Evolutionary conservation across 2,329 filamentous ascomycete species (phyloP).

Genomic region (Aspergillus fumigatiaffinis): DNA sequence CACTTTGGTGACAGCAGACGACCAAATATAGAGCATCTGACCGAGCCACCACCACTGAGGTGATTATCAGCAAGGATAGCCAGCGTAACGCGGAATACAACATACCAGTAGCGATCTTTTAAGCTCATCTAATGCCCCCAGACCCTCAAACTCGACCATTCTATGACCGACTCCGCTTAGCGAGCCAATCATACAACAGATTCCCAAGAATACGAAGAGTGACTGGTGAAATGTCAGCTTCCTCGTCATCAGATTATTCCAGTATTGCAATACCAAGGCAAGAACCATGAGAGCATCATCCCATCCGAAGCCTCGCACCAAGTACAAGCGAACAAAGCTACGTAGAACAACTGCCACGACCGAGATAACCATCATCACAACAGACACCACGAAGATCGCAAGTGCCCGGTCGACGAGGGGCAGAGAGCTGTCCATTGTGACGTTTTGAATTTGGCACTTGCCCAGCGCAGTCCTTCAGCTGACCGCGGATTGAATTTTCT

Average conservation of each 20-base stretch:
- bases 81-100: background rate
- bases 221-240: slow-evolving; percentile 1
- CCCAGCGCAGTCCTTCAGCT: background rate
- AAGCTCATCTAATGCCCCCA: background rate
- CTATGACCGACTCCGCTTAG: slow-evolving; percentile 5
- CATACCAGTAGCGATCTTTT: slow-evolving; percentile 5
- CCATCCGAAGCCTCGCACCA: slow-evolving; percentile 21
- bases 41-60: slow-evolving; percentile 47
- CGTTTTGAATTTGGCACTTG: background rate
- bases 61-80: background rate
- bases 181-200: slow-evolving; percentile 5
- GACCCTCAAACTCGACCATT: slow-evolving; percentile 1
- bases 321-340: slow-evolving; percentile 18
- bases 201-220: slow-evolving; percentile 1
- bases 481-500: background rate
- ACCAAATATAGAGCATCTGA: slow-evolving; percentile 48
- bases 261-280: slow-evolving; percentile 13
- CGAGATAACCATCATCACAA: slow-evolving; percentile 17
- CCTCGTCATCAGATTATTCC: background rate
- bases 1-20: slow-evolving; percentile 45
- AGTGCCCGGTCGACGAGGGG: slow-evolving; percentile 16
- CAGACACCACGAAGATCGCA: slow-evolving; percentile 15
- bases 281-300: slow-evolving; percentile 22
- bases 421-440: slow-evolving; percentile 10
- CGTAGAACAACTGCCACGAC: slow-evolving; percentile 16